These are phyloP conservation scores for Cytospora piceicola DNA, from an alignment of 2,329 filamentous ascomycete species.

Conservation along the genomic window DNA sequence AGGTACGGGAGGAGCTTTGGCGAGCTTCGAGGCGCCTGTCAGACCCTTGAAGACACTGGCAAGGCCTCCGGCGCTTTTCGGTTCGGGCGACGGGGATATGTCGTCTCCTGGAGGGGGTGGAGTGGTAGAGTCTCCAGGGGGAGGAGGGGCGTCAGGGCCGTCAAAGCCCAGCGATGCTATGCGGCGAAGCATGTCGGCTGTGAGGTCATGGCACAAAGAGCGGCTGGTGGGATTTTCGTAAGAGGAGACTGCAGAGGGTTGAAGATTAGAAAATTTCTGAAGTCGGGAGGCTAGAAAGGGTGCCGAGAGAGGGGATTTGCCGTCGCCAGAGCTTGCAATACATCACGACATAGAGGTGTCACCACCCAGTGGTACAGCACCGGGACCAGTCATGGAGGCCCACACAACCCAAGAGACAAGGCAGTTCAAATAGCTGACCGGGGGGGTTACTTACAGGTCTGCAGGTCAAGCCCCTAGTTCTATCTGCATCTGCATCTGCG, in stretches of 20 bases:
- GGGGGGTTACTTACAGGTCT: conserved; percentile 12
- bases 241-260: conserved; percentile 16
- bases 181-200: conserved; percentile 48
- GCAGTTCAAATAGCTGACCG: not conserved
- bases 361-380: not conserved
- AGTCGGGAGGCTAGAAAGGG: not conserved
- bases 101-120: conserved; percentile 59
- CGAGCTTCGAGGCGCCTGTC: conserved; percentile 55
- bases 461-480: conserved; percentile 16
- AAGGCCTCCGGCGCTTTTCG: conserved; percentile 59
- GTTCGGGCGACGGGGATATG: conserved; percentile 55
- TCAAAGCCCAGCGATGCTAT: conserved; percentile 49
- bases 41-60: conserved; percentile 68
- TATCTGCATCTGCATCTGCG: conserved; percentile 6
- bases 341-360: conserved; percentile 1
- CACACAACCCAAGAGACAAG: conserved; percentile 14
- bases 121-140: conserved; percentile 57
- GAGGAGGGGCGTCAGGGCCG: conserved; percentile 45
- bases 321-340: conserved; percentile 6
- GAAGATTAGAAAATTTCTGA: conserved; percentile 21
- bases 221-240: conserved; percentile 1
- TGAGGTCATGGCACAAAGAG: conserved; percentile 28
- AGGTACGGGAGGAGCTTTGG: conserved; percentile 53
- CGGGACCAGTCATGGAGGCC: conserved; percentile 3
- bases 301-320: not conserved